phyloP scores from a whole-genome alignment of 805 yeast species.

The Nakazawaea wickerhamii region DNA sequence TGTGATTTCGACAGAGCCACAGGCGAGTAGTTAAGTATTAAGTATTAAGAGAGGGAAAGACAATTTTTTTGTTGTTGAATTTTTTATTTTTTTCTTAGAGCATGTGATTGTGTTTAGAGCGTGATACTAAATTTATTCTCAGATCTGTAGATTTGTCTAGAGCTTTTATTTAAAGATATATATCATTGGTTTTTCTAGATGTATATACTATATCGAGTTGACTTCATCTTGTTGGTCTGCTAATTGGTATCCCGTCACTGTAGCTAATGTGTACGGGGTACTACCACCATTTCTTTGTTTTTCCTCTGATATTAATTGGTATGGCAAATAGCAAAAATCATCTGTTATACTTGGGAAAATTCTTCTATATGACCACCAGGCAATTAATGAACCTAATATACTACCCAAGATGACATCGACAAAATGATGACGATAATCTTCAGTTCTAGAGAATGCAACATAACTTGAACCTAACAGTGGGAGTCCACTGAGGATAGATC shows the following conservation, averaged over 20 bases:
- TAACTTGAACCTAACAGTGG: slow-evolving; percentile 66
- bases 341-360: slow-evolving; percentile 39
- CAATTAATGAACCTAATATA: slow-evolving; percentile 55
- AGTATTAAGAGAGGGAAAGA: too few relatives aligned
- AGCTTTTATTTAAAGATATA: too few relatives aligned
- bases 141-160: too few relatives aligned
- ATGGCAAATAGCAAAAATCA: slow-evolving; percentile 35
- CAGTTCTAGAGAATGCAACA: slow-evolving; percentile 81
- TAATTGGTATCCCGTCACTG: not conserved
- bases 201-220: not conserved
- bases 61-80: not conserved
- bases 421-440: slow-evolving; percentile 92
- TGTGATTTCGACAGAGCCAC: too few relatives aligned
- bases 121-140: too few relatives aligned
- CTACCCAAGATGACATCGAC: slow-evolving; percentile 77
- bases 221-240: slow-evolving; percentile 2
- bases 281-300: slow-evolving; percentile 1
- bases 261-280: not conserved
- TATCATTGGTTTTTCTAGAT: too few relatives aligned
- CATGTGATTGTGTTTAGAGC: not conserved
- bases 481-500: slow-evolving; percentile 44
- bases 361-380: slow-evolving; percentile 51
- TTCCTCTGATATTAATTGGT: slow-evolving; percentile 18
- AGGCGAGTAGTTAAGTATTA: too few relatives aligned
- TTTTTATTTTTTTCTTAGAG: not conserved